Evolutionary conservation across 1,284 basidiomycete species (phyloP).

Genomic region (Leccinum insolens): DNA sequence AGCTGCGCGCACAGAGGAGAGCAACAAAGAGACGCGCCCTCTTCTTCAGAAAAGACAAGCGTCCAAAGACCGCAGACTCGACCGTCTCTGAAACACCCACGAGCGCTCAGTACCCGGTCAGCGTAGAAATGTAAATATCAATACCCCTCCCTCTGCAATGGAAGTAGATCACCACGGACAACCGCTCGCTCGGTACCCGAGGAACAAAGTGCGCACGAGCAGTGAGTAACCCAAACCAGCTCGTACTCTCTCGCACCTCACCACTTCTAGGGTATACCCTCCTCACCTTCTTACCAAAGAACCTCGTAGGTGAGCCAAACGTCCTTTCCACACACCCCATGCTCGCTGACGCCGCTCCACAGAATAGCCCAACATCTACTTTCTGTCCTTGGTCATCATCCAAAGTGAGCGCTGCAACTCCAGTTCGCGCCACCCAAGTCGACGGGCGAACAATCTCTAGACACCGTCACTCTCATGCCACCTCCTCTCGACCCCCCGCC

Average conservation of each 20-base stretch:
- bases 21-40: conserved; percentile 46
- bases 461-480: conserved; percentile 24
- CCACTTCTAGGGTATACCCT: background rate
- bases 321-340: background rate
- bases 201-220: conserved; percentile 95
- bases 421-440: conserved; percentile 17
- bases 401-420: conserved; percentile 61
- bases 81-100: conserved; percentile 19
- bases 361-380: background rate
- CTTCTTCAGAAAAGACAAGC: conserved; percentile 63
- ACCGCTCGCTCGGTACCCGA: conserved; percentile 74
- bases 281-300: background rate
- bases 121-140: conserved; percentile 79
- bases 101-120: conserved; percentile 45
- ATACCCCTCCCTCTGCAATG: conserved; percentile 62
- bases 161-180: conserved; percentile 78
- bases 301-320: background rate
- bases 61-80: conserved; percentile 39
- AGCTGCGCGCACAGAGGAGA: conserved; percentile 58
- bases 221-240: conserved; percentile 55
- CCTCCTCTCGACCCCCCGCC: conserved; percentile 24
- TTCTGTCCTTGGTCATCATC: conserved; percentile 36
- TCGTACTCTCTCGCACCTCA: background rate
- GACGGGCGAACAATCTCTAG: conserved; percentile 50
- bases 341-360: background rate